Conservation (phyloP, 306 rosid genomes). For the Lathyrus aphaca region DNA sequence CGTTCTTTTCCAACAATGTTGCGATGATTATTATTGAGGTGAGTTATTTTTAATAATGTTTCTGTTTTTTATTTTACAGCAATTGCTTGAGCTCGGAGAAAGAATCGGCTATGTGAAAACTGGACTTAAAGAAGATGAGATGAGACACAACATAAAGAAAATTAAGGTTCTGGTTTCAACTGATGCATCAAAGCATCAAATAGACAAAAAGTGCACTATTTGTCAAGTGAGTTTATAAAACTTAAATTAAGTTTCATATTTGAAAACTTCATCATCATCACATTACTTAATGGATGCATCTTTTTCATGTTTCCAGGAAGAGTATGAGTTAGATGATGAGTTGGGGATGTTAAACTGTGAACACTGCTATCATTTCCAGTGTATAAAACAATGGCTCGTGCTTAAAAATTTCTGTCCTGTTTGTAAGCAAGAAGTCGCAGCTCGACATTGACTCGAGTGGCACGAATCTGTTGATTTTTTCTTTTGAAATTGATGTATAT, state of each 20-base stretch:
- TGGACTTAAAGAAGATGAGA: slow-evolving; percentile 85
- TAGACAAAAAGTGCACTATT: slow-evolving; percentile 78
- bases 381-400: slow-evolving; percentile 88
- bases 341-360: slow-evolving; percentile 84
- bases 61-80: slow-evolving; percentile 41
- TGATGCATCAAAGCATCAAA: slow-evolving; percentile 57
- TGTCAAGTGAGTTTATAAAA: slow-evolving; percentile 72
- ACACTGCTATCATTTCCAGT: slow-evolving; percentile 74
- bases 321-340: slow-evolving; percentile 82
- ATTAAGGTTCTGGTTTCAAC: slow-evolving; percentile 49
- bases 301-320: slow-evolving; percentile 64
- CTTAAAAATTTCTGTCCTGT: slow-evolving; percentile 91
- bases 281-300: no score
- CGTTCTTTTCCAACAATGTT: background rate
- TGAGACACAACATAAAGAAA: slow-evolving; percentile 59
- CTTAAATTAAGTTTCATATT: background rate
- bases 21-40: slow-evolving; percentile 4
- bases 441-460: slow-evolving; percentile 50
- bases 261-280: background rate
- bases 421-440: slow-evolving; percentile 74
- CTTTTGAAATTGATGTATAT: slow-evolving; percentile 58
- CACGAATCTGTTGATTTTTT: slow-evolving; percentile 18
- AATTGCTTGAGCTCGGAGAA: slow-evolving; percentile 88
- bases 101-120: slow-evolving; percentile 90
- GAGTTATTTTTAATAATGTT: background rate